Evolutionary conservation across 2,329 filamentous ascomycete species (phyloP), one percentile per base, ranked within the genome.

Genomic region (Aaosphaeria pasadenensis): DNA sequence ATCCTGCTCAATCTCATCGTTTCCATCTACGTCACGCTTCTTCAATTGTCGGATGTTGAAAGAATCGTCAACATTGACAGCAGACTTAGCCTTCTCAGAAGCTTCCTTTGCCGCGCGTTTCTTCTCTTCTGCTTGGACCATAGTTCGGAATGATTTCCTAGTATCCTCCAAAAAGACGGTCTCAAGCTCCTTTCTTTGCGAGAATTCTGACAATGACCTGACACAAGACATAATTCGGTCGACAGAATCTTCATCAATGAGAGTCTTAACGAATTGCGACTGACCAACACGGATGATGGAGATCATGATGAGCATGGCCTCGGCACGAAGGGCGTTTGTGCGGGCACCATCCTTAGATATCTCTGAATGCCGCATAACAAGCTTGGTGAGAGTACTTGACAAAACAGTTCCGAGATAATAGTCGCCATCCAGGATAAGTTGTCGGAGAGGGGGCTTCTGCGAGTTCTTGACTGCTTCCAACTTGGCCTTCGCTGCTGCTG

Each of bases 261-360:
- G 89, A 1, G 90, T 88, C 77, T 97, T 97, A 66, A 95, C 94
- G 59, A 99, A 99, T 55, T 96, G 90, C n/a, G 92, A 97, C 73
- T 99, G 94, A 38, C 94, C 94, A 51, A 96, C 94, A 43, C 94
- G 91, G 57, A 99, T 90, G 58, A 99, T 95, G 5, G 94, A 97
- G 60, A 99, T 96, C 91, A 97, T 96, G 68, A 99, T 97, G 45
- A 99, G 81, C 94, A 99, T 99, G 40, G 94, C 94, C 72, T 99
- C 94, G 4, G 94, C 94, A 43, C 90, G 87, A 29, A 99, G 81
- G 30, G 92, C 91, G 62, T 99, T 99, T 30, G 92, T 97, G 36
- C 94, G 87, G 39, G 89, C 88, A 39, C 80, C 74, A 61, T 96
- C 92, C 28, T 87, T 77, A 1, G 92, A 96, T 51, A 97, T 91